Base-by-base conservation (phyloP, 768 basidiomycete genomes). In the Lactarius vividus region DNA sequence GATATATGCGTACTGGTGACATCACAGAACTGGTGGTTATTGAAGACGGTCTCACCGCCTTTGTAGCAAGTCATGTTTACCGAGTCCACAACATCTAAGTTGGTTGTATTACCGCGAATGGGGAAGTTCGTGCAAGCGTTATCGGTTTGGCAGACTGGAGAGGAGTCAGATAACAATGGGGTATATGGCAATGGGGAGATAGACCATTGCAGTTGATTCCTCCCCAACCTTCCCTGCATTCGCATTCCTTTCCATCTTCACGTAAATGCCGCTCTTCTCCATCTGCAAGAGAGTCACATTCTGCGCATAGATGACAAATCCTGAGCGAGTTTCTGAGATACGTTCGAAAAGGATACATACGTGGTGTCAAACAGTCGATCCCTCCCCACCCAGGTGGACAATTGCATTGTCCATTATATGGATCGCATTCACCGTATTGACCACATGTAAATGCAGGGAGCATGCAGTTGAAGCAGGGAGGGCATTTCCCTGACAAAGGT, bases 321-420 rank as follows among this genome's bases (percentile, higher is more conserved):
- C 59, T n/a, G 44, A 18, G 23, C 39, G 1, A 33, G n/a, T 35
- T 61, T 10, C 49, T 29, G 13, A 28, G 4, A 7, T 2, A 31
- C 9, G 42, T 23, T 31, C 10, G 37, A 8, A 10, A 33, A 33
- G 52, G 23, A 6, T 16, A 84, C 92, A 57, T 77, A 97, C 96
- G 89, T 26, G 97, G 96, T 9, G 85, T 85, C 60, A 97, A 77
- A 78, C 97, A 99, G 73, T 98, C 96, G 42, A 95, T 89, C 1
- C 97, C 97, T 55, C 94, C 93, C 87, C 96, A 99, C n/a, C 97
- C 97, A 49, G 93, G 84, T 1, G 95, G 94, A 73, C 97, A 99
- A 73, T 94, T 88, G 78, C 97, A 99, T 72, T 97, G 94, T 1
- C 97, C 97, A 73, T 98, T 88, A 73, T 91, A 98, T 57, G 85